Base-by-base conservation (phyloP, 805 yeast species). In the Hanseniaspora clermontiae region DNA sequence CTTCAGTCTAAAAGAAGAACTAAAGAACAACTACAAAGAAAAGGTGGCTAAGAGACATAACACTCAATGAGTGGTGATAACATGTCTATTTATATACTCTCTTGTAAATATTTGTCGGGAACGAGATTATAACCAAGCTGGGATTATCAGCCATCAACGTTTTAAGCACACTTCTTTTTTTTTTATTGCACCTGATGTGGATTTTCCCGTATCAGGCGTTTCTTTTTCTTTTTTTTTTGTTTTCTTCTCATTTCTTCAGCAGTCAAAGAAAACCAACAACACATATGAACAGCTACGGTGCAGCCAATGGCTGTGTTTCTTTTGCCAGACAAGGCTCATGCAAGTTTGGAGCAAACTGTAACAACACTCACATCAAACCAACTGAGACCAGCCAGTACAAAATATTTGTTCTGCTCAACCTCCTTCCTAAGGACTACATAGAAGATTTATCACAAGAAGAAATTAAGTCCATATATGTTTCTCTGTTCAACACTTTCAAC, bases 301-400 rank as follows among this genome's bases (percentile, higher is more conserved):
- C 38, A 15, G 40, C 39, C 60, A 40, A 43, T 42, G 40, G 47
- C 24, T 78, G 83, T 61, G 72, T 79, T 40, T 89, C 89, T 65
- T 88, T 82, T 65, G 74, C 77, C 60, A 87, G 84, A 66, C 86
- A 88, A 34, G 97, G 97, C 0, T 95, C 96, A 0, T 90, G 97
- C 64, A 75, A 96, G 59, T 96, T 90, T 67, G 96, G 96, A 0
- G 89, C 83, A 58, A 83, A 83, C 62, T 90, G 97, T 64, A 81
- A 88, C 9, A 74, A 91, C 63, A 76, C 76, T 57, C 90, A 89
- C 67, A 73, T 77, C 20, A 77, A 77, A 61, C 96, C 96, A 1
- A 67, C 72, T 8, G 68, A 72, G 17, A 31, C 43, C 3, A 47
- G 20, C 7, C 37, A 36, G 9, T 32, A 37, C 45, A 52, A 27